Percentiles rank a stretch among this genome's conserved stretches.
phyloP scores from a whole-genome alignment of 768 basidiomycete genomes.

The Suillus spraguei region DNA sequence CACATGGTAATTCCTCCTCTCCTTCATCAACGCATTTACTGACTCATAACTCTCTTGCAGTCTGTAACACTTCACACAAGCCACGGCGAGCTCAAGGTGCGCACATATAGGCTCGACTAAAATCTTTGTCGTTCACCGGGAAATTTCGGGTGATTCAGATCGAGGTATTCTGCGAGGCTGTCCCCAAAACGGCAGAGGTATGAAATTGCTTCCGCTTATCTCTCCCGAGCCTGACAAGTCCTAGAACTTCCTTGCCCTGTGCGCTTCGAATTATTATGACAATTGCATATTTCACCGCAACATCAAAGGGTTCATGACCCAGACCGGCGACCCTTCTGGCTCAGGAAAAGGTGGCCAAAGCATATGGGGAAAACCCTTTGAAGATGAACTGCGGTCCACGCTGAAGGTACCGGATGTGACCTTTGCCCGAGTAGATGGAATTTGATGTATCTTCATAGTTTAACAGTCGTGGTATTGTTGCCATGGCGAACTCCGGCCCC shows the following conservation, averaged over 20 bases:
- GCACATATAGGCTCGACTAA: constrained; percentile 14
- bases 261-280: constrained; percentile 88
- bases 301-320: constrained; percentile 95
- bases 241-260: constrained; percentile 94
- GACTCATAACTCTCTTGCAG: constrained; percentile 39
- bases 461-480: constrained; percentile 91
- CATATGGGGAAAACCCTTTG: constrained; percentile 91
- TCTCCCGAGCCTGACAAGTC: constrained; percentile 1
- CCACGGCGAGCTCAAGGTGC: constrained; percentile 93
- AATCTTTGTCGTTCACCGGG: neutral
- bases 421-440: neutral
- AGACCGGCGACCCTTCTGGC: constrained; percentile 88
- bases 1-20: constrained; percentile 28
- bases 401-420: constrained; percentile 65
- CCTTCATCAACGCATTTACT: constrained; percentile 27
- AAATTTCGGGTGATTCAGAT: constrained; percentile 52
- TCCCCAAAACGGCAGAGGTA: constrained; percentile 94
- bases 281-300: constrained; percentile 89
- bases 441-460: constrained; percentile 55
- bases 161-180: constrained; percentile 96
- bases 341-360: constrained; percentile 97
- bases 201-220: constrained; percentile 6
- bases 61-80: constrained; percentile 94
- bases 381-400: constrained; percentile 92
- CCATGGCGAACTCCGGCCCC: constrained; percentile 97